phyloP scores from a whole-genome alignment of 305 asterid species.

The Ajuga reptans region DNA sequence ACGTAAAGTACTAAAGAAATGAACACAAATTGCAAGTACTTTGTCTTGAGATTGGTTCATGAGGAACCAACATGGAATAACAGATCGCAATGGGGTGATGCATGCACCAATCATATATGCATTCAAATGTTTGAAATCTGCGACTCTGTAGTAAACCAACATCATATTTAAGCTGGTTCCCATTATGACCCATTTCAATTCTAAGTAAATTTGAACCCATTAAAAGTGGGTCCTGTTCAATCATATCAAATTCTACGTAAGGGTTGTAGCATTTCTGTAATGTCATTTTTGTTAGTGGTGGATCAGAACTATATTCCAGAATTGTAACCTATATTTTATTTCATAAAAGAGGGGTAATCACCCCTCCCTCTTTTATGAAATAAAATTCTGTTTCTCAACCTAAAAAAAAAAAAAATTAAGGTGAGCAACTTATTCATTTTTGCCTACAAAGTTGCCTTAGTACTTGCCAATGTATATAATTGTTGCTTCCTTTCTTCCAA shows the following conservation, averaged over 20 bases:
- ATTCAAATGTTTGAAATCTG: background rate
- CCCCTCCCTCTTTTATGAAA: too few species aligned
- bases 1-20: too few species aligned
- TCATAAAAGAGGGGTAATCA: too few species aligned
- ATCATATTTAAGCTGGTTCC: background rate
- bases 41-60: too few species aligned
- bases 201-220: background rate
- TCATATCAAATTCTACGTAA: background rate
- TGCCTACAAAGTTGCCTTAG: background rate
- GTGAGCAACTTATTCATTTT: background rate
- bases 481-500: background rate
- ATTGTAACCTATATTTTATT: too few species aligned
- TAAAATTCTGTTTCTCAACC: too few species aligned
- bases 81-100: background rate
- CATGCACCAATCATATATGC: background rate
- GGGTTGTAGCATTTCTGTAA: background rate
- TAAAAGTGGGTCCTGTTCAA: background rate
- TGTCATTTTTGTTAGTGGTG: background rate
- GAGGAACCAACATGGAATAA: background rate
- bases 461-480: background rate
- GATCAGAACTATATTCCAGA: background rate
- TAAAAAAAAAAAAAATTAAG: too few species aligned
- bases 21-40: too few species aligned
- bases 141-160: background rate
- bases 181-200: background rate